Base-by-base conservation (phyloP, 164 flowering plant genomes). In the Euptelea pleiosperma region DNA sequence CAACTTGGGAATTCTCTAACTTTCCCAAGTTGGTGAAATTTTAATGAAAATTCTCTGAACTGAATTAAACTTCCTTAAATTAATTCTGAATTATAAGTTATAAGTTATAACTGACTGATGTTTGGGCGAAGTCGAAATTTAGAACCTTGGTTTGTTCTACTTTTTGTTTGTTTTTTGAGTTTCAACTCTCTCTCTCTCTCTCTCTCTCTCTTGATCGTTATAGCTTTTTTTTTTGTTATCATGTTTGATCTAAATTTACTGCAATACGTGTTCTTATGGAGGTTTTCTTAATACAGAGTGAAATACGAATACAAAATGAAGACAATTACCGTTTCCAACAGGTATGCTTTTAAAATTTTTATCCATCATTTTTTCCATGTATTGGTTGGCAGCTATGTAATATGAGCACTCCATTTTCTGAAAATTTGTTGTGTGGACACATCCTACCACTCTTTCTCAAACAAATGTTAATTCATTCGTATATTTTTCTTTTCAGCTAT, bases 311-410 rank as follows among this genome's bases (percentile, higher is more conserved):
- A 41, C 98, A 90, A 64, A 90, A 93, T 52, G 81, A 70, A 33
- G 96, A 88, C 52, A 60, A 62, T 57, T 93, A 93, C 57, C 93
- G 96, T 11, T 84, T 82, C 63, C 96, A 90, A 64, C 98, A 92
- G 96, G 98, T 89, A 78, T 28, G 29, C 15, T 49, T 50, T 26
- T 51, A 28, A 0, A 4, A 15, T 11, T 59, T n/a, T 5, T 40
- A 7, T 3, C 15, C 0, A 37, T 53, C 7, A 19, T 6, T 28
- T 2, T 47, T 44, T 37, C 8, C n/a, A 21, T 14, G 3, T 22
- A 29, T 37, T 48, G 8, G 14, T 18, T 49, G 45, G 18, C 9
- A 24, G 11, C 1, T 24, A 4, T 43, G 37, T 18, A 36, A 55
- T 42, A 35, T 6, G 12, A 35, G 3, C 28, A 12, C 16, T 34